Base-by-base conservation (phyloP, 352 stramenopile genomes). In the Phytophthora macrochlamydospora region DNA sequence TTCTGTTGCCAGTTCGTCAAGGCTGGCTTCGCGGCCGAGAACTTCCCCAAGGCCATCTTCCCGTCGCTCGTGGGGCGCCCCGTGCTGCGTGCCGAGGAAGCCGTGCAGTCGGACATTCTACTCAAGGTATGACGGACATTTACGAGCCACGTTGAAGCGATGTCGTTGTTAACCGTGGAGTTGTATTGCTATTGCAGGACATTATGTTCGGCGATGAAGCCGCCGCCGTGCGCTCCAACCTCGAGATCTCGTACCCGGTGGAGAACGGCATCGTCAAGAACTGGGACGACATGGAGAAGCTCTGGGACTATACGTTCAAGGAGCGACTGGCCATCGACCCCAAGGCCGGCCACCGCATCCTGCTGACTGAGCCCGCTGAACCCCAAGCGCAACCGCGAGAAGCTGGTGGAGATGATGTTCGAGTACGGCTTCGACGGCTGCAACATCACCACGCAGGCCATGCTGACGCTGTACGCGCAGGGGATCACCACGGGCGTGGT, bases 241-340 rank as follows among this genome's bases (percentile, higher is more conserved):
- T 97, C 31, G 87, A 96, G 73, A 94, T 95, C 76, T 82, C 75
- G 67, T 96, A 97, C 75, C 91, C 89, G 11, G 92, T 99, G 29
- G 93, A 98, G 72, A 98, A 99, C 70, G 96, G 96, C 38, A 98
- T 99, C 56, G 94, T 99, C 9, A 96, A 96, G 74, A 98, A 98
- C 81, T 99, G 96, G 96, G 92, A 98, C 54, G 95, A 98, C 67
- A 98, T 99, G 95, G 90, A 98, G 74, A 93, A 98, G 63, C 78
- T 99, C 32, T 99, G 96, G 96, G 95, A 98, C 75, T 98, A 99
- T 78, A 98, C 93, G 51, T 98, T 98, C 76, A 79, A 95, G 55
- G 92, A 98, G 59, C 94, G 93, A 2, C 69, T 98, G 58, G 76
- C 59, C 38, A 91, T 92, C 51, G 78, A 89, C 65, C 76, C 87